Conservation (phyloP, 768 basidiomycete genomes). For the Hypsizygus marmoreus region DNA sequence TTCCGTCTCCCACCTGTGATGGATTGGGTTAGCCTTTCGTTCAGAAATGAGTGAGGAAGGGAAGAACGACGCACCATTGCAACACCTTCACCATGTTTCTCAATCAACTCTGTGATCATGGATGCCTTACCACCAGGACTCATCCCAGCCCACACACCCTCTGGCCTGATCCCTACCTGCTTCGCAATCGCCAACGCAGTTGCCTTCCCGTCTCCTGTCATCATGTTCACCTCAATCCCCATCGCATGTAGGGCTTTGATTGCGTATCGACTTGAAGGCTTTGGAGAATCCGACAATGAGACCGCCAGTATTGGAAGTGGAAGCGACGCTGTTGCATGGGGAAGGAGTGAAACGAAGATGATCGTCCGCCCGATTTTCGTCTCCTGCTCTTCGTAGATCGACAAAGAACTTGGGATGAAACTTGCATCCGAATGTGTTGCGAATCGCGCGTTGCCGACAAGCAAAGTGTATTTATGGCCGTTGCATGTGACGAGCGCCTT, state of each 20-base stretch:
- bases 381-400: slow-evolving; percentile 70
- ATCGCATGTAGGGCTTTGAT: slow-evolving; percentile 79
- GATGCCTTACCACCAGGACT: slow-evolving; percentile 95
- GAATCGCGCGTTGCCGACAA: slow-evolving; percentile 79
- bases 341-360: slow-evolving; percentile 77
- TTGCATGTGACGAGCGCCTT: slow-evolving; percentile 63
- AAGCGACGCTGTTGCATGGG: slow-evolving; percentile 34
- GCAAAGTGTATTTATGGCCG: slow-evolving; percentile 55
- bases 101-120: slow-evolving; percentile 78
- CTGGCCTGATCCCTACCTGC: slow-evolving; percentile 83
- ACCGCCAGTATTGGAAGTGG: slow-evolving; percentile 74
- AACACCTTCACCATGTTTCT: slow-evolving; percentile 68
- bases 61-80: slow-evolving; percentile 75
- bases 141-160: slow-evolving; percentile 89
- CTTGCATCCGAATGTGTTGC: slow-evolving; percentile 54
- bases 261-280: slow-evolving; percentile 81
- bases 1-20: slow-evolving; percentile 91
- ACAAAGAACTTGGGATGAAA: slow-evolving; percentile 59
- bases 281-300: slow-evolving; percentile 85
- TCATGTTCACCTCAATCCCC: slow-evolving; percentile 92
- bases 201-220: slow-evolving; percentile 88
- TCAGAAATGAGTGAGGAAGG: slow-evolving; percentile 4
- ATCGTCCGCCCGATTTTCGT: slow-evolving; percentile 76
- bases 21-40: neutral
- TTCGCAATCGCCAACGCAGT: slow-evolving; percentile 90